Conservation (phyloP, 441 rosid species). For the Pelargonium citronellum region DNA sequence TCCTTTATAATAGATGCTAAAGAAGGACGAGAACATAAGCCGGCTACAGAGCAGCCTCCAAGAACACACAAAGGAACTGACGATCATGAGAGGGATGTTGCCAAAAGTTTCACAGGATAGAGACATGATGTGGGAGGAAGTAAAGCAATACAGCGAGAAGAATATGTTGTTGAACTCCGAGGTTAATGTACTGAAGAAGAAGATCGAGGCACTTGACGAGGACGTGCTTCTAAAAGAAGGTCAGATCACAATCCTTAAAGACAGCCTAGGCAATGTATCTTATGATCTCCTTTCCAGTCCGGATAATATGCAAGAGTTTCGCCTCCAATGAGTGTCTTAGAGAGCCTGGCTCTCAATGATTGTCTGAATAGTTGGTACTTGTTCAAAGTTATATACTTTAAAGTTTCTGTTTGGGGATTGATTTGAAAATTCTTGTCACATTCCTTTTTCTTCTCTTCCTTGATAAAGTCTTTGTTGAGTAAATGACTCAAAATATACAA, state of each 20-base stretch:
- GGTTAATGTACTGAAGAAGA: slow-evolving; percentile 52
- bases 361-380: slow-evolving; percentile 19
- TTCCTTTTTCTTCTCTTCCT: no score
- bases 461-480: background rate
- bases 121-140: slow-evolving; percentile 79
- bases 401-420: background rate
- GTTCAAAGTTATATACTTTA: slow-evolving; percentile 28
- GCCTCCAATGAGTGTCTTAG: slow-evolving; percentile 31
- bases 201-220: slow-evolving; percentile 69
- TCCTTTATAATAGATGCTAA: slow-evolving; percentile 43
- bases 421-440: background rate
- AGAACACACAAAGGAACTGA: slow-evolving; percentile 52
- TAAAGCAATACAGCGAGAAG: slow-evolving; percentile 64
- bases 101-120: slow-evolving; percentile 74
- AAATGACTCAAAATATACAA: background rate
- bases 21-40: slow-evolving; percentile 61
- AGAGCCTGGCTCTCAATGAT: background rate
- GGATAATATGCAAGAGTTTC: slow-evolving; percentile 37
- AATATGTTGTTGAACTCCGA: slow-evolving; percentile 79
- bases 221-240: slow-evolving; percentile 85
- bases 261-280: slow-evolving; percentile 47
- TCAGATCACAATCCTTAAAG: slow-evolving; percentile 82
- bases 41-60: slow-evolving; percentile 51
- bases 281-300: slow-evolving; percentile 57
- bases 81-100: slow-evolving; percentile 43